A percentile compares a stretch with the other conserved stretches of the same genome.
phyloP scores from a whole-genome alignment of 1,284 basidiomycete genomes.

The Austroboletus novae-zelandiae region DNA sequence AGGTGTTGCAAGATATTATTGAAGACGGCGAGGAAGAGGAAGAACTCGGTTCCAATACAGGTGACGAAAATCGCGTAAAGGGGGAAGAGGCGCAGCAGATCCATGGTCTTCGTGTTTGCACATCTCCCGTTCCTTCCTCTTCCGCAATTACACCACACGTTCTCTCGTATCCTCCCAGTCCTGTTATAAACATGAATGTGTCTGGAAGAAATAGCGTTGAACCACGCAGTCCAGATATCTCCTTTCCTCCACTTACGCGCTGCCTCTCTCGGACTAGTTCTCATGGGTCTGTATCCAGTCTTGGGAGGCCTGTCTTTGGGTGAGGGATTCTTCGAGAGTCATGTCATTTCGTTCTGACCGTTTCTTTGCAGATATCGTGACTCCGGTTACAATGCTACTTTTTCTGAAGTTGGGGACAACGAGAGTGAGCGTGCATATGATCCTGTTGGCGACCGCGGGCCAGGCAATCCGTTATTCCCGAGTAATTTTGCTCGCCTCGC shows the following conservation, averaged over 20 bases:
- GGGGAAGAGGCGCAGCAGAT: slow-evolving; percentile 39
- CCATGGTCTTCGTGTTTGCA: slow-evolving; percentile 61
- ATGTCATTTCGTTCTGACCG: neutral
- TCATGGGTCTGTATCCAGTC: slow-evolving; percentile 26
- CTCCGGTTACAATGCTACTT: slow-evolving; percentile 2
- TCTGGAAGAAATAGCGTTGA: slow-evolving; percentile 26
- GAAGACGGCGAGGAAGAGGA: slow-evolving; percentile 50
- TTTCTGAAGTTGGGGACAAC: slow-evolving; percentile 27
- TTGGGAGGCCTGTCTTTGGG: slow-evolving; percentile 20
- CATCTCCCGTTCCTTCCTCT: slow-evolving; percentile 32
- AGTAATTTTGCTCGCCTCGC: slow-evolving; percentile 63
- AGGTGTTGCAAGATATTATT: slow-evolving; percentile 50
- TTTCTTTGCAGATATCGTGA: slow-evolving; percentile 16
- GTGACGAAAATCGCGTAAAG: slow-evolving; percentile 1
- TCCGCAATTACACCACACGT: slow-evolving; percentile 20
- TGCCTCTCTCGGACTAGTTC: slow-evolving; percentile 28
- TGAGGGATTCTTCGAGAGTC: slow-evolving; percentile 6
- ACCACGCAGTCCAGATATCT: slow-evolving; percentile 21
- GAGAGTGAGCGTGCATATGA: slow-evolving; percentile 36
- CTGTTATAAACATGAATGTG: slow-evolving; percentile 6
- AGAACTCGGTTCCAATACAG: slow-evolving; percentile 11
- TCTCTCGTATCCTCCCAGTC: slow-evolving; percentile 28
- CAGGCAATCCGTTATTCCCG: slow-evolving; percentile 66
- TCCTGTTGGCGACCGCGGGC: slow-evolving; percentile 48
- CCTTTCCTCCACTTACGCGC: slow-evolving; percentile 15